Evolutionary conservation across 2,329 filamentous ascomycete species (phyloP).

Genomic region (Colletotrichum neosansevieriae): DNA sequence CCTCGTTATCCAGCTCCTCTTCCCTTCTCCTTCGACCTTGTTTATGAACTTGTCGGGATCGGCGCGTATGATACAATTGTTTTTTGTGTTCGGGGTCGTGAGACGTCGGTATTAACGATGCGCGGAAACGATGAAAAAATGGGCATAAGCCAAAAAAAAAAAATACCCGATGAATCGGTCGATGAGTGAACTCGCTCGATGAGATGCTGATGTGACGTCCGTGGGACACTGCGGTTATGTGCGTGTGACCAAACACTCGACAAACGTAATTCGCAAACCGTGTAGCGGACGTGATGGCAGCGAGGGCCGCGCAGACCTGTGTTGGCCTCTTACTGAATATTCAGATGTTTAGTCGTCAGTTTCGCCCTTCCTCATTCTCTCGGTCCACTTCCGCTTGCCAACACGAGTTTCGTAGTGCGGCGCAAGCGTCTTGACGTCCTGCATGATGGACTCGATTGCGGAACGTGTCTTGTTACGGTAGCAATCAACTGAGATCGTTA

Average conservation of each 20-base stretch:
- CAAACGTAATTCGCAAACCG: slow-evolving; percentile 12
- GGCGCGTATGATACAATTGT: slow-evolving; percentile 27
- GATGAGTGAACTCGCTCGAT: slow-evolving; percentile 33
- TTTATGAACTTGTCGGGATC: slow-evolving; percentile 26
- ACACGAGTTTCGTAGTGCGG: slow-evolving; percentile 90
- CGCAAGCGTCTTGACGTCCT: slow-evolving; percentile 79
- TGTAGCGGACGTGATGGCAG: neutral
- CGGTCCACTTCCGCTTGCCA: slow-evolving; percentile 83
- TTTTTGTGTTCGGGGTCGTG: slow-evolving; percentile 19
- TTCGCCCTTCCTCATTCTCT: slow-evolving; percentile 59
- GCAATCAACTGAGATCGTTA: slow-evolving; percentile 78
- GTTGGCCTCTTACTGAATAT: neutral
- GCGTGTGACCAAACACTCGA: slow-evolving; percentile 18
- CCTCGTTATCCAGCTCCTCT: slow-evolving; percentile 2
- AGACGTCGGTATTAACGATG: slow-evolving; percentile 35
- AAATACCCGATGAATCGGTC: slow-evolving; percentile 13
- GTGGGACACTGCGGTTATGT: slow-evolving; percentile 29
- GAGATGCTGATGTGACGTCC: slow-evolving; percentile 36
- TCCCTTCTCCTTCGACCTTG: slow-evolving; percentile 8
- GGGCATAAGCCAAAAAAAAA: slow-evolving; percentile 15
- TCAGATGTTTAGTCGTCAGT: slow-evolving; percentile 44
- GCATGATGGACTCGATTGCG: slow-evolving; percentile 81
- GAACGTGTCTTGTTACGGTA: slow-evolving; percentile 92
- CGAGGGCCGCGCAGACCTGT: neutral
- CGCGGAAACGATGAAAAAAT: slow-evolving; percentile 10